phyloP scores from a whole-genome alignment of 345 rosid genomes.

The Zanthoxylum bungeanum region DNA sequence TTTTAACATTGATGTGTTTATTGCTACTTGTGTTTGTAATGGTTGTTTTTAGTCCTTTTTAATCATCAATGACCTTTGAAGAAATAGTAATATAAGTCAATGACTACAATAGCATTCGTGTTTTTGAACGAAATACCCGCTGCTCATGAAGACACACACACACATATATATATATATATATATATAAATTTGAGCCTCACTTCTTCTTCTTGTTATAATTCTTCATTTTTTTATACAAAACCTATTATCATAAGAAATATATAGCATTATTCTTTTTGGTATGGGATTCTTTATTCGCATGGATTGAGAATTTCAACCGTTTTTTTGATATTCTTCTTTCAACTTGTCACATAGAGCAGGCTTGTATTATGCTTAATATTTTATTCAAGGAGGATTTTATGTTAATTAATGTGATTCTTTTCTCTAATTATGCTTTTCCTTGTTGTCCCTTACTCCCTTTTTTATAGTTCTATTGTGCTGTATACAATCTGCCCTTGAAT shows the following conservation, averaged over 20 bases:
- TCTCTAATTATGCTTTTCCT: neutral
- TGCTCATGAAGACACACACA: neutral
- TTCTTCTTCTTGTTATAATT: neutral
- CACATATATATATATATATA: too few relatives aligned
- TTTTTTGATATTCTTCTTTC: too few relatives aligned
- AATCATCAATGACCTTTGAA: neutral
- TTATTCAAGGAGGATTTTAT: neutral
- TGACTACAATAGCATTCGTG: neutral
- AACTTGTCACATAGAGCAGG: neutral
- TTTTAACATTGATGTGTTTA: neutral
- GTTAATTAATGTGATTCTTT: neutral
- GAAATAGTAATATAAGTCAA: neutral
- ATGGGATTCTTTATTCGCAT: neutral
- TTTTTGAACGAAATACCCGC: neutral
- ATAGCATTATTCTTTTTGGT: neutral
- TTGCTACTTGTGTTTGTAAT: neutral
- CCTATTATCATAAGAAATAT: neutral
- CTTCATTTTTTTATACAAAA: too few relatives aligned
- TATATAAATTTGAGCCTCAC: neutral
- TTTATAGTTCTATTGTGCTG: neutral
- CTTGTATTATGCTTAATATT: neutral
- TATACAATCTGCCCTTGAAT: neutral
- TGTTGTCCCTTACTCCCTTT: neutral
- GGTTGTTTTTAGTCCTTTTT: neutral
- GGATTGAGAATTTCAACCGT: neutral